Base-by-base conservation (phyloP, 1,139 yeast genomes). In the Entelexis sorbosivorans region DNA sequence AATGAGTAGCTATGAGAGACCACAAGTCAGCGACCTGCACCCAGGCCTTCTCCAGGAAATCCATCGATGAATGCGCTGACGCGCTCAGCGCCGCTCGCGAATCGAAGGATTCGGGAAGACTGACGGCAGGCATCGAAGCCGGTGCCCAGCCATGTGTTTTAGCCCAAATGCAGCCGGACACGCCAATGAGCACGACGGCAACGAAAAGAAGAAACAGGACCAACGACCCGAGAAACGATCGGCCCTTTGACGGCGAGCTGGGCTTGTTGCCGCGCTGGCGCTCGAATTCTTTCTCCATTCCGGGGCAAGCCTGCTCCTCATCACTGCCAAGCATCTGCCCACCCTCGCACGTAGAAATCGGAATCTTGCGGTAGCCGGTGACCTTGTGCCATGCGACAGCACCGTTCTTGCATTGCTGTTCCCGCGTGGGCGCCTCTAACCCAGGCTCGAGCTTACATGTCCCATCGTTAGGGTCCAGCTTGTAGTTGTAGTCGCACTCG, bases 401-500 rank as follows among this genome's bases (percentile, higher is more conserved):
- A 45, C 72, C 73, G 0, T 78, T 75, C 57, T 75, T 68, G 65
- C 99, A 93, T 54, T 77, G 71, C 47, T 74, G 79, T 11, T 75
- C 72, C 46, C 81, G 79, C 59, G 83, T 87, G 8, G 76, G 73
- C 10, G 95, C 86, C 8, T 74, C 63, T 40, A 78, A 69, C 0
- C 96, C 96, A 6, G 74, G 69, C 14, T 87, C 83, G 46, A 89
- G 73, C 63, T 82, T 81, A 69, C 99, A 93, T 0, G 95, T 82
- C 19, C 95, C 94, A 64, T 88, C 96, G 2, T 29, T 35, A 5
- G 53, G 36, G 1, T 64, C 63, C 56, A 82, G 76, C 55, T 67
- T 77, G 65, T 72, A 89, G 67, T 89, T 89, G 70, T 79, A 86
- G 64, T 91, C 98, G 74, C 99, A 91, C 67, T 91, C 99, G 63